Evolutionary conservation across 805 yeast species (phyloP), one percentile per base, ranked within the genome.

Genomic region (Ascoidea tarda): DNA sequence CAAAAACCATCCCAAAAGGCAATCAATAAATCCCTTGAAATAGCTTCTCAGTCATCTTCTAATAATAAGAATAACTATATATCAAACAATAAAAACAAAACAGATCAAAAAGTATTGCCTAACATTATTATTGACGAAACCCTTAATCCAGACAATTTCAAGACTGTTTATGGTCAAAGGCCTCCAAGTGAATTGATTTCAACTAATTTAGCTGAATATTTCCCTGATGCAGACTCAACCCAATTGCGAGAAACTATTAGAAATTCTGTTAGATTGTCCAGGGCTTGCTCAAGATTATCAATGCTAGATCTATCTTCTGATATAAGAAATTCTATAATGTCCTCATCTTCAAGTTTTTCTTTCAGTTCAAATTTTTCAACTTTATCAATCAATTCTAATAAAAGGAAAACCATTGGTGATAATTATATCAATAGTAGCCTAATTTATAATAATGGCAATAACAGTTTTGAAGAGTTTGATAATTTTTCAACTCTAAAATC

Each of bases 111-210:
- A 21, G 28, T 21, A 21, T 21, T 21, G 28, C 44, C 44, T 38
- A 38, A 56, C 8, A 45, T 54, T 33, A 21, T 21, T 21, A 21
- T 21, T 21, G 28, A 21, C 28, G 28, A 21, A 21, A 21, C 28
- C 28, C 2, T 21, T 3, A 21, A 21, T 21, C 28, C 28, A 21
- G 28, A 21, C 3, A 21, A 21, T 21, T 21, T 21, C 28, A 54
- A 57, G 47, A 60, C 67, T 1, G 63, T 86, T 54, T 82, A 83
- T 65, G 95, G 95, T 31, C 96, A 87, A 65, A 74, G 99, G 61
- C 99, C 99, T 5, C 90, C 98, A 0, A 82, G 93, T 55, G 95
- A 88, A 62, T 76, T 90, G 59, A 93, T 91, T 55, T 87, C 97
- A 1, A 81, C 90, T 1, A 88, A 91, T 62, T 70, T 91, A 57